These are phyloP conservation scores for Globisporangium recalcitrans DNA, from an alignment of 352 stramenopile species.

Conservation along the genomic window DNA sequence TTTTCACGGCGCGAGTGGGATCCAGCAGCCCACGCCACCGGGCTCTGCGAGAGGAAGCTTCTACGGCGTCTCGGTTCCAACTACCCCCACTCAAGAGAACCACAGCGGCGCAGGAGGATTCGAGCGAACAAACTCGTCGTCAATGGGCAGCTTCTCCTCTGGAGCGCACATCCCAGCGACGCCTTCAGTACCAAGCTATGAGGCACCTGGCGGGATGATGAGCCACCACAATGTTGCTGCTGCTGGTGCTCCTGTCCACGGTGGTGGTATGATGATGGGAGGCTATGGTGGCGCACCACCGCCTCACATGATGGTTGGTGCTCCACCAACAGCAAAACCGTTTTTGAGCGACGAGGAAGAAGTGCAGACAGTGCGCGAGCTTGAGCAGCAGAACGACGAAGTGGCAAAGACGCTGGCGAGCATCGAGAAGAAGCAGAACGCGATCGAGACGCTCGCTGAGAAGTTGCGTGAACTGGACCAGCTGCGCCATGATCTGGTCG, in stretches of 20 bases:
- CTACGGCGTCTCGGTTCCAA: constrained; percentile 5
- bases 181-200: constrained; percentile 18
- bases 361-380: constrained; percentile 34
- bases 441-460: constrained; percentile 54
- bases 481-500: constrained; percentile 62
- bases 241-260: constrained; percentile 10
- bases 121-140: constrained; percentile 38
- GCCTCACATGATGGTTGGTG: constrained; percentile 6
- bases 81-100: not conserved
- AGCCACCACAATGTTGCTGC: constrained; percentile 7
- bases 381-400: constrained; percentile 56
- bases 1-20: constrained; percentile 11
- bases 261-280: constrained; percentile 18
- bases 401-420: constrained; percentile 32
- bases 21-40: constrained; percentile 14
- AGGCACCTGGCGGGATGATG: constrained; percentile 18
- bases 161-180: constrained; percentile 21
- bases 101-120: constrained; percentile 9
- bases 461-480: constrained; percentile 71
- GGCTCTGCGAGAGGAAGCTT: constrained; percentile 15
- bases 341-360: constrained; percentile 66
- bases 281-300: constrained; percentile 3
- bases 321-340: constrained; percentile 22
- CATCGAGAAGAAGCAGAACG: constrained; percentile 60
- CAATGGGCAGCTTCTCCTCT: constrained; percentile 36